Evolutionary conservation across 345 rosid genomes (phyloP).

Genomic region (Lepidium didymum): DNA sequence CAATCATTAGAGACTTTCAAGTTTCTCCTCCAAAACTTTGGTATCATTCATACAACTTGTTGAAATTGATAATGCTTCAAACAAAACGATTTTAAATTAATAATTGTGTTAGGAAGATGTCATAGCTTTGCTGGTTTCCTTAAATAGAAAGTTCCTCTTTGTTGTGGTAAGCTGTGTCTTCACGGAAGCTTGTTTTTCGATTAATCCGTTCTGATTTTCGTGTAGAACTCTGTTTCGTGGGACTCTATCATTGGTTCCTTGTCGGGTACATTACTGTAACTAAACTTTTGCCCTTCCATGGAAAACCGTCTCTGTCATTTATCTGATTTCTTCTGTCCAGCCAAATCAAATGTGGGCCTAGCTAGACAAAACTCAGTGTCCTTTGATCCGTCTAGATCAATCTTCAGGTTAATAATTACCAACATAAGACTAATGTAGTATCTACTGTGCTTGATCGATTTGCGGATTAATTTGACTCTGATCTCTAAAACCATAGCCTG

Average conservation of each 20-base stretch:
- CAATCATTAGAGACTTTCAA: neutral
- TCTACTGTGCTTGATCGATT: neutral
- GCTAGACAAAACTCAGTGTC: neutral
- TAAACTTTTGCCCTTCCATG: conserved; percentile 3
- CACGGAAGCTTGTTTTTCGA: neutral
- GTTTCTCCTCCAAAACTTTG: neutral
- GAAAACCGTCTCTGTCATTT: conserved; percentile 12
- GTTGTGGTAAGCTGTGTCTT: conserved; percentile 3
- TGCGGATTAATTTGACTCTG: neutral
- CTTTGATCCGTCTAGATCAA: neutral
- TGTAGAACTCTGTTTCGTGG: conserved; percentile 18
- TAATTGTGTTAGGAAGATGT: neutral
- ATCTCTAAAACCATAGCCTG: neutral
- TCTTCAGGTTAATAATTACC: neutral
- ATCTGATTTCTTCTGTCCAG: conserved; percentile 7
- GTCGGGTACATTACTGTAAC: conserved; percentile 3
- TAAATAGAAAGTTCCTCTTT: conserved; percentile 1
- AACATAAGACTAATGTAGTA: neutral
- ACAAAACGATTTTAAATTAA: neutral
- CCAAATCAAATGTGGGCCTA: conserved; percentile 11
- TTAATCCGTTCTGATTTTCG: conserved; percentile 10
- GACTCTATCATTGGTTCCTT: conserved; percentile 6
- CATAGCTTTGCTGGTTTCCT: neutral
- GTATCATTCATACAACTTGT: neutral
- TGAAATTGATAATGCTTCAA: neutral